Base-by-base conservation (phyloP, 2,329 filamentous ascomycete genomes). In the Colletotrichum aenigma region DNA sequence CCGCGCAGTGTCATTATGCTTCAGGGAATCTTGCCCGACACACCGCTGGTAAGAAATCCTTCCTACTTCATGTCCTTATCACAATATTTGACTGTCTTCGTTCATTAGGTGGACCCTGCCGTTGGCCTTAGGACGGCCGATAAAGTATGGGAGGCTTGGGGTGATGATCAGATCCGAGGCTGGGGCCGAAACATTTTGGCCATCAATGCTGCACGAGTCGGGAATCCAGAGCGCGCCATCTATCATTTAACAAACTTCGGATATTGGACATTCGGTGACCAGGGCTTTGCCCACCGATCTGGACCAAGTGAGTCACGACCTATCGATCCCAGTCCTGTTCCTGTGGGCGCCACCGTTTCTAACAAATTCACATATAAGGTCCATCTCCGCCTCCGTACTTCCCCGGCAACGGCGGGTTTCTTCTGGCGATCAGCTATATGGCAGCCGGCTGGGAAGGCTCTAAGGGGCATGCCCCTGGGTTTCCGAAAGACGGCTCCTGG, bases 141-240 rank as follows among this genome's bases (percentile, higher is more conserved):
- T 13, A 84, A 83, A 74, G 81, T 89, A 4, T 79, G 77, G 48
- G 80, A 84, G n/a, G 78, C 83, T 3, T 88, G 87, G 87, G 81
- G 84, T 13, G 84, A 88, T 26, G 80, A 80, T 12, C 81, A 84
- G 38, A 85, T 85, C 3, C 86, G 83, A 18, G 87, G 87, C 0
- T 89, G 87, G 87, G 87, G 87, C 21, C 84, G 87, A 7, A 85
- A 85, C 1, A 83, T 88, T 73, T 75, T 88, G n/a, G 87, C 87
- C 1, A 88, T 89, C 78, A 88, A 86, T 66, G 82, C 85, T 6
- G 81, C 84, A 2, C 79, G 84, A 18, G 79, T 88, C 26, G 85
- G 86, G 1, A 83, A 87, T n/a, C 80, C 81, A 1, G 83, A 87
- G 15, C 79, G 84, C 4, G 87, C 87, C 0, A 81, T 88, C 26